Conservation (phyloP, 371 early-diverging fungal genomes). For the Syncephalastrum contaminatum region DNA sequence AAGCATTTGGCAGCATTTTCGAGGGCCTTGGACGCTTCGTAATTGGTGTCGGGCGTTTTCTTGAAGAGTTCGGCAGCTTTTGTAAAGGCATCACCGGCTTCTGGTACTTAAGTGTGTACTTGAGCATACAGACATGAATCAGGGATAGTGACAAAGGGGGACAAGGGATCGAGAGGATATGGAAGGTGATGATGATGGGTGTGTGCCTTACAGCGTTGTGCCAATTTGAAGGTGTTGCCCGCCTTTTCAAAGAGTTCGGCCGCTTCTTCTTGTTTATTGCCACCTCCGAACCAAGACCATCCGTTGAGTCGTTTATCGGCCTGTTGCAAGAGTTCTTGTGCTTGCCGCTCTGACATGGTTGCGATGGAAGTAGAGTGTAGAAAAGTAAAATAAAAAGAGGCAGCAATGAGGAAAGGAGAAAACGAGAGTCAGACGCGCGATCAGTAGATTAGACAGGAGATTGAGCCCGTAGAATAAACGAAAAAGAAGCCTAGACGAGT, state of each 20-base stretch:
- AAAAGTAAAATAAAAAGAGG: too few relatives aligned
- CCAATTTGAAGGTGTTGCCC: conserved; percentile 87
- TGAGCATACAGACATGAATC: not conserved
- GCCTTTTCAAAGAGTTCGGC: conserved; percentile 89
- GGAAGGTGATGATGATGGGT: not conserved
- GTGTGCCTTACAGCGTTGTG: conserved; percentile 74
- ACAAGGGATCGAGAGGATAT: not conserved
- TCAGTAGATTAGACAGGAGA: too few relatives aligned
- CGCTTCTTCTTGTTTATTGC: conserved; percentile 88
- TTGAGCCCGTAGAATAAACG: too few relatives aligned
- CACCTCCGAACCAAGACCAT: conserved; percentile 81
- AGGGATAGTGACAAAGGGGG: not conserved
- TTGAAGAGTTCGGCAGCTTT: conserved; percentile 73
- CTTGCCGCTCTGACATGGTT: conserved; percentile 72
- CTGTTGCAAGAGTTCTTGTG: conserved; percentile 66
- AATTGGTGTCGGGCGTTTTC: conserved; percentile 63
- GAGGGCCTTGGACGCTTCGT: conserved; percentile 83
- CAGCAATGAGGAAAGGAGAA: too few relatives aligned
- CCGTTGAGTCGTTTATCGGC: conserved; percentile 75
- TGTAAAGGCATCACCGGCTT: conserved; percentile 89
- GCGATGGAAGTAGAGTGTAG: too few relatives aligned
- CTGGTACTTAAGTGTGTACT: conserved; percentile 62
- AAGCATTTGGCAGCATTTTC: conserved; percentile 88
- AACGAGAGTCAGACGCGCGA: too few relatives aligned
- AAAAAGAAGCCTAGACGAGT: too few relatives aligned